A percentile compares a stretch with the other conserved stretches of the same genome.
Conservation (phyloP, 768 basidiomycete species). For the Mycena galopus region DNA sequence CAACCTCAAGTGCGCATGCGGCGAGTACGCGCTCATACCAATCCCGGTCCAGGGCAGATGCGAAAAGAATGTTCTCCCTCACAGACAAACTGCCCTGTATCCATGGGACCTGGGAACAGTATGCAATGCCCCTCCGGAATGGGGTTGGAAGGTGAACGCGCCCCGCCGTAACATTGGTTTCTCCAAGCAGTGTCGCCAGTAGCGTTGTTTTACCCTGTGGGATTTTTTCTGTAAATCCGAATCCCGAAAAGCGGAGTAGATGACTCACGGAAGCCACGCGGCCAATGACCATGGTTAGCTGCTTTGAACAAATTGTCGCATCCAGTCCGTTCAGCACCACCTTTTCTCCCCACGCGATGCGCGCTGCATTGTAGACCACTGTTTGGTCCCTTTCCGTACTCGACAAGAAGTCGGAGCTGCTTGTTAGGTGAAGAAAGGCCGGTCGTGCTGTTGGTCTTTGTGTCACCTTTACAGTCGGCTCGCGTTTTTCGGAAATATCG, state of each 20-base stretch:
- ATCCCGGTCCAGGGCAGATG: conserved; percentile 4
- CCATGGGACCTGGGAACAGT: conserved; percentile 33
- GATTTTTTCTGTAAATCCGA: not conserved
- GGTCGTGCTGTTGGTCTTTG: too few species aligned
- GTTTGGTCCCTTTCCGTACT: not conserved
- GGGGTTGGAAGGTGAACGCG: conserved; percentile 8
- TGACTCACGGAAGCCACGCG: conserved; percentile 29
- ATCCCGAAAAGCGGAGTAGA: not conserved
- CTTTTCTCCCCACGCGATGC: conserved; percentile 26
- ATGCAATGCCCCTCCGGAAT: conserved; percentile 25
- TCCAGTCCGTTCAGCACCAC: conserved; percentile 16
- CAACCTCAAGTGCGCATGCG: conserved; percentile 23
- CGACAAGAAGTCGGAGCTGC: not conserved
- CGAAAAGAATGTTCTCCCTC: conserved; percentile 31
- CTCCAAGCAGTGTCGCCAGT: conserved; percentile 23
- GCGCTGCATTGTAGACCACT: not conserved
- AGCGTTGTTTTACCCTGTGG: conserved; percentile 26
- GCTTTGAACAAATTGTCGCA: conserved; percentile 8
- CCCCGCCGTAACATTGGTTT: conserved; percentile 18
- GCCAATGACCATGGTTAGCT: conserved; percentile 29
- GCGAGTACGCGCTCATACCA: conserved; percentile 27
- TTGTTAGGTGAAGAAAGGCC: conserved; percentile 1
- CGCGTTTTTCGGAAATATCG: too few species aligned
- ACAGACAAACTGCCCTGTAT: conserved; percentile 27
- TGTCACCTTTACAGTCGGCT: too few species aligned